Evolutionary conservation across 164 flowering plant species (phyloP).

Genomic region (Nymphaea colorata): DNA sequence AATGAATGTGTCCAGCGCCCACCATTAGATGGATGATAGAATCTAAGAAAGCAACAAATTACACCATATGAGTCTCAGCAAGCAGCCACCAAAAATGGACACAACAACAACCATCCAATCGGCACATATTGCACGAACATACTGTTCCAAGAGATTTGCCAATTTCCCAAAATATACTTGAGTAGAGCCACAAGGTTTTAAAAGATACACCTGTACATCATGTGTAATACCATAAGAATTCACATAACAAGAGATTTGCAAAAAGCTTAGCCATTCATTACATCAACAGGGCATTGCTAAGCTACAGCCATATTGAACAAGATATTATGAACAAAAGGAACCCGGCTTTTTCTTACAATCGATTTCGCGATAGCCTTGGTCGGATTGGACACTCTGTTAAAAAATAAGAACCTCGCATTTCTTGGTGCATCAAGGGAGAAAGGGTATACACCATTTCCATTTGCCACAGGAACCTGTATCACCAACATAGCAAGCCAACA

Average conservation of each 20-base stretch:
- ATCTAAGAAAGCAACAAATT: slow-evolving; percentile 28
- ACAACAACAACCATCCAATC: too few relatives aligned
- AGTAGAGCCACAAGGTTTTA: slow-evolving; percentile 70
- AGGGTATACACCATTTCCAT: slow-evolving; percentile 78
- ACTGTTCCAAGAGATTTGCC: slow-evolving; percentile 97
- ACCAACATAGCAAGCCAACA: slow-evolving; percentile 3
- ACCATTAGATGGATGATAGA: slow-evolving; percentile 98
- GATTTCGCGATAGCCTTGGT: slow-evolving; percentile 85
- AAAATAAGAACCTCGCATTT: slow-evolving; percentile 86
- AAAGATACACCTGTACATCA: slow-evolving; percentile 61
- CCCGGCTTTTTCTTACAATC: slow-evolving; percentile 43
- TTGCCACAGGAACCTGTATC: slow-evolving; percentile 89
- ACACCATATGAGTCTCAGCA: not conserved
- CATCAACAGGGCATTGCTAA: too few relatives aligned
- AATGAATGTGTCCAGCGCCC: slow-evolving; percentile 96
- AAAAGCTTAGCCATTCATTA: too few relatives aligned
- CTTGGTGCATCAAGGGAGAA: slow-evolving; percentile 84
- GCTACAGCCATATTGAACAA: not conserved
- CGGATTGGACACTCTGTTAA: slow-evolving; percentile 39
- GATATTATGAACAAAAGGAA: too few relatives aligned
- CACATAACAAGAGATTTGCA: too few relatives aligned
- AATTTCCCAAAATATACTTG: slow-evolving; percentile 77
- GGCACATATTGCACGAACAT: slow-evolving; percentile 13
- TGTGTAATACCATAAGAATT: too few relatives aligned
- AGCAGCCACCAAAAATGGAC: not conserved